phyloP scores from a whole-genome alignment of 192 early-diverging fungal species.

The Coemansia sp. region DNA sequence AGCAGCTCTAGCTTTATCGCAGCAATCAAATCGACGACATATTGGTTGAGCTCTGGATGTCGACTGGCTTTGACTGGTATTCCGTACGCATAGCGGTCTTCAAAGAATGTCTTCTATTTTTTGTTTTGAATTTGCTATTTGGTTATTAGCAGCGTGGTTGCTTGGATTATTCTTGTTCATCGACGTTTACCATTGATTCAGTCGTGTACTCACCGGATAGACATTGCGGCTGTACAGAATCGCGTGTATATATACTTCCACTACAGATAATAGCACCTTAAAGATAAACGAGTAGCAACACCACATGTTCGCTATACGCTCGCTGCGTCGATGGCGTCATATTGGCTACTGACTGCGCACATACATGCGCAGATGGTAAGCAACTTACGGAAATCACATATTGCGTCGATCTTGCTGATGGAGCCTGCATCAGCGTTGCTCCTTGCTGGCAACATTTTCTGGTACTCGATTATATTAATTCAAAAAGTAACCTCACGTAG shows the following conservation, averaged over 20 bases:
- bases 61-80: conserved; percentile 57
- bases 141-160: no score
- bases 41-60: conserved; percentile 58
- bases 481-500: not conserved
- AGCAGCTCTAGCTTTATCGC: conserved; percentile 44
- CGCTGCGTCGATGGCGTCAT: not conserved
- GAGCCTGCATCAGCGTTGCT: not conserved
- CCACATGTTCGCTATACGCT: not conserved
- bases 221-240: conserved; percentile 31
- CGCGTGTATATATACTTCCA: conserved; percentile 46
- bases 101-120: conserved; percentile 51
- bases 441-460: not conserved
- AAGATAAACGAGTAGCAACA: not conserved
- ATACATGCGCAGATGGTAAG: not conserved
- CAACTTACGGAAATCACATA: conserved; percentile 50
- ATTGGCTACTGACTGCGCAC: not conserved
- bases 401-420: conserved; percentile 35
- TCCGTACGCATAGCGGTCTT: conserved; percentile 47
- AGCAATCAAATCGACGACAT: conserved; percentile 46
- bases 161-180: not conserved
- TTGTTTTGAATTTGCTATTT: not conserved
- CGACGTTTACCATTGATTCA: not conserved
- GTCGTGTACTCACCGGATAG: conserved; percentile 40
- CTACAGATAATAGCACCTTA: conserved; percentile 12
- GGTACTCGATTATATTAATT: not conserved